Conservation (phyloP, 495 filamentous ascomycete genomes). For the Pseudomonodictys pantanalensis region DNA sequence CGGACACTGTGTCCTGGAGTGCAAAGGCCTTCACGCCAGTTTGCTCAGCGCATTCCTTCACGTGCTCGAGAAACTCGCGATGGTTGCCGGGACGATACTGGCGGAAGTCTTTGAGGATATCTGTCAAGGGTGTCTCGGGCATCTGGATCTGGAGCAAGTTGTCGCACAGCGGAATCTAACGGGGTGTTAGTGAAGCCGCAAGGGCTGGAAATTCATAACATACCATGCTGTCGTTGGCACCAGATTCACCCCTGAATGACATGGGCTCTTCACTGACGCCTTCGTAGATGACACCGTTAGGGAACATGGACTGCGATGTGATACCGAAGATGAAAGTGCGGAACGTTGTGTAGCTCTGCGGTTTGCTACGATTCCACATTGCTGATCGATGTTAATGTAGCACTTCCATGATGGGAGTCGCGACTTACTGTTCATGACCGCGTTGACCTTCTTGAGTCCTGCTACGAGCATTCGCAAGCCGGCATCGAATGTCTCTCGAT, state of each 20-base stretch:
- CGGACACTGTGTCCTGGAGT: constrained; percentile 50
- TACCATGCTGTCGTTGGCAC: constrained; percentile 84
- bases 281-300: constrained; percentile 82
- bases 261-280: constrained; percentile 69
- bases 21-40: constrained; percentile 62
- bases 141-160: constrained; percentile 76
- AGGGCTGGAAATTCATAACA: neutral
- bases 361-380: constrained; percentile 85
- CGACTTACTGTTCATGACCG: constrained; percentile 68
- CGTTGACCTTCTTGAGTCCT: constrained; percentile 69
- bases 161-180: constrained; percentile 77
- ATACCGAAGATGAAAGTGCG: constrained; percentile 95
- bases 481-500: constrained; percentile 59
- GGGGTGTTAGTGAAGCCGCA: neutral
- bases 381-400: constrained; percentile 40
- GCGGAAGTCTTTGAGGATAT: constrained; percentile 81
- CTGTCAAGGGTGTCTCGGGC: constrained; percentile 79
- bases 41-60: constrained; percentile 54
- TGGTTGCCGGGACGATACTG: constrained; percentile 82
- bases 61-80: constrained; percentile 73
- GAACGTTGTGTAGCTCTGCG: constrained; percentile 74
- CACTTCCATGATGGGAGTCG: neutral
- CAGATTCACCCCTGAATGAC: constrained; percentile 80
- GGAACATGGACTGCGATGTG: constrained; percentile 86
- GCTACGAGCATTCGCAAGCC: constrained; percentile 59